These are phyloP conservation scores for Apostasia ramifera DNA, from an alignment of 106 monocot species.

Conservation along the genomic window DNA sequence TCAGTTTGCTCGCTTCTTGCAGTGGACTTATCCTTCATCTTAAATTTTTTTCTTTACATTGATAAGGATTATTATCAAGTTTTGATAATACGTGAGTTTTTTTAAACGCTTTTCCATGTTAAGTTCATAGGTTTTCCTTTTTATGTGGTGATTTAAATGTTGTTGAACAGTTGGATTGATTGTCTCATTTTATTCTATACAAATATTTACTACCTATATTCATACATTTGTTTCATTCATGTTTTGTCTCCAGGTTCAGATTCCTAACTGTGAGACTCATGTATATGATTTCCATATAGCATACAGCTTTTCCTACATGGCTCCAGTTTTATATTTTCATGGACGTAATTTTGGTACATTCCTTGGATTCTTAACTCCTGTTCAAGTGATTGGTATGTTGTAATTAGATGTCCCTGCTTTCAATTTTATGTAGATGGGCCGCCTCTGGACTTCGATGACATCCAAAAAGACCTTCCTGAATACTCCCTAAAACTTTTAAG, in stretches of 20 bases:
- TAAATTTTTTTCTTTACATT: neutral
- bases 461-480: conserved; percentile 62
- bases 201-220: neutral
- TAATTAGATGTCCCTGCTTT: neutral
- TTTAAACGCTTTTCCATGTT: too few relatives aligned
- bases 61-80: neutral
- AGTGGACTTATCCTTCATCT: too few relatives aligned
- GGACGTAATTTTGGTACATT: conserved; percentile 61
- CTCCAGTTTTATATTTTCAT: conserved; percentile 84
- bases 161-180: too few relatives aligned
- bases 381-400: neutral
- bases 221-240: neutral
- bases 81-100: neutral
- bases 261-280: conserved; percentile 21
- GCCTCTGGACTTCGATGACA: conserved; percentile 36
- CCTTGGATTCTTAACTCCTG: neutral
- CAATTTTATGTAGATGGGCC: conserved; percentile 52
- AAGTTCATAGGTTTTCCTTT: too few relatives aligned
- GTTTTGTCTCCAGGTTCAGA: conserved; percentile 33
- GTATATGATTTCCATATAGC: conserved; percentile 78
- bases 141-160: too few relatives aligned
- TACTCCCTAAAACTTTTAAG: conserved; percentile 33
- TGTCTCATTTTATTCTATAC: neutral
- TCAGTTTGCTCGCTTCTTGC: too few relatives aligned
- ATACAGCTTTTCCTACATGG: conserved; percentile 79